Evolutionary conservation across 495 filamentous ascomycete genomes (phyloP).

Genomic region (Penicillium flavigenum): DNA sequence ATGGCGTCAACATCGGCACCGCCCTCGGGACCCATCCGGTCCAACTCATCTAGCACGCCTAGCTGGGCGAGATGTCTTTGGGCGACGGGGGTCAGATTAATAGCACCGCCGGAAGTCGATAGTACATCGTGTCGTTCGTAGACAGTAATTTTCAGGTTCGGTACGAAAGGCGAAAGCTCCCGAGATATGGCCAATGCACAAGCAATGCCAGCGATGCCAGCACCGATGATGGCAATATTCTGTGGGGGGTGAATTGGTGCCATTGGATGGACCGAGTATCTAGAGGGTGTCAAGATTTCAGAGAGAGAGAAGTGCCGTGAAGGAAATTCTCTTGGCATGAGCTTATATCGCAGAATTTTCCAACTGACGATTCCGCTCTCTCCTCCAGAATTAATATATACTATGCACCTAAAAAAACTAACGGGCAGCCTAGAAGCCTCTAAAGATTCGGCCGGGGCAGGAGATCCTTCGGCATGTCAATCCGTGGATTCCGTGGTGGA

Average conservation of each 20-base stretch:
- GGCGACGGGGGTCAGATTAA: constrained; percentile 63
- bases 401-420: not conserved
- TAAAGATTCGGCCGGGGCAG: constrained; percentile 23
- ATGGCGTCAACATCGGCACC: constrained; percentile 55
- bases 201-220: constrained; percentile 56
- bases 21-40: constrained; percentile 41
- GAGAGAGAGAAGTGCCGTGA: not conserved
- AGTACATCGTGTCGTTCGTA: constrained; percentile 57
- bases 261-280: not conserved
- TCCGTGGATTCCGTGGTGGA: constrained; percentile 21
- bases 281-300: not conserved
- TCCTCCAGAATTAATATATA: not conserved
- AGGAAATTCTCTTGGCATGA: constrained; percentile 1
- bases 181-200: constrained; percentile 53
- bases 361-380: not conserved
- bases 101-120: constrained; percentile 58
- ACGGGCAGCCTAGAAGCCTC: not conserved
- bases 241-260: constrained; percentile 25
- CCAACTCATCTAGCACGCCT: constrained; percentile 49
- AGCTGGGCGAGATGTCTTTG: constrained; percentile 57
- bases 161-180: constrained; percentile 44
- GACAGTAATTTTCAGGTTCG: constrained; percentile 50
- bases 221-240: constrained; percentile 53
- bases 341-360: constrained; percentile 3
- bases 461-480: constrained; percentile 26